Conservation (phyloP, 176 grass and related monocot genomes). For the Olyra latifolia region DNA sequence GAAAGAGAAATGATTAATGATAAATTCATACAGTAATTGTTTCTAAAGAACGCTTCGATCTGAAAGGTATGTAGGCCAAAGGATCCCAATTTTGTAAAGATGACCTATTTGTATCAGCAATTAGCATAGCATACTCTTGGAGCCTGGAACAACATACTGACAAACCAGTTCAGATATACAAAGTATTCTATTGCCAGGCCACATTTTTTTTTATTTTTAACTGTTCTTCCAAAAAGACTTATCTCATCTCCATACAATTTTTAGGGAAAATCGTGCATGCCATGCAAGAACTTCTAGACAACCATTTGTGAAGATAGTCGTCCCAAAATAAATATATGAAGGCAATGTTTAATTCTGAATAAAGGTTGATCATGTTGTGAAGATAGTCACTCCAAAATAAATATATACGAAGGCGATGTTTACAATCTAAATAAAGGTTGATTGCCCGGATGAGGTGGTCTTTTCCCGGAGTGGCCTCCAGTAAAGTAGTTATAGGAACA, state of each 20-base stretch:
- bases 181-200: background rate
- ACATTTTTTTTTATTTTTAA: background rate
- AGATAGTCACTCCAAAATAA: too few species aligned
- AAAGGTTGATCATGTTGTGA: too few species aligned
- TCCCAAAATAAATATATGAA: too few species aligned
- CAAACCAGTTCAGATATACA: background rate
- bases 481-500: constrained; percentile 56
- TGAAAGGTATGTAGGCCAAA: background rate
- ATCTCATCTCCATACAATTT: background rate
- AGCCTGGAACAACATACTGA: background rate
- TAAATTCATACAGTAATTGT: background rate
- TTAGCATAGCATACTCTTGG: background rate
- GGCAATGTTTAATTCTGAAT: too few species aligned
- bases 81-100: background rate
- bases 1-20: background rate
- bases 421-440: constrained; percentile 82
- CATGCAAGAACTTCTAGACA: background rate
- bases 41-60: background rate
- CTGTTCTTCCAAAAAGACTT: background rate
- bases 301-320: constrained; percentile 12
- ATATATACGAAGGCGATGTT: constrained; percentile 11
- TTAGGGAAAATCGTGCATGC: background rate
- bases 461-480: constrained; percentile 52
- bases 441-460: constrained; percentile 59
- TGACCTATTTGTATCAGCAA: background rate